Evolutionary conservation across 2,329 filamentous ascomycete genomes (phyloP).

Genomic region (Penicillium janthinellum): DNA sequence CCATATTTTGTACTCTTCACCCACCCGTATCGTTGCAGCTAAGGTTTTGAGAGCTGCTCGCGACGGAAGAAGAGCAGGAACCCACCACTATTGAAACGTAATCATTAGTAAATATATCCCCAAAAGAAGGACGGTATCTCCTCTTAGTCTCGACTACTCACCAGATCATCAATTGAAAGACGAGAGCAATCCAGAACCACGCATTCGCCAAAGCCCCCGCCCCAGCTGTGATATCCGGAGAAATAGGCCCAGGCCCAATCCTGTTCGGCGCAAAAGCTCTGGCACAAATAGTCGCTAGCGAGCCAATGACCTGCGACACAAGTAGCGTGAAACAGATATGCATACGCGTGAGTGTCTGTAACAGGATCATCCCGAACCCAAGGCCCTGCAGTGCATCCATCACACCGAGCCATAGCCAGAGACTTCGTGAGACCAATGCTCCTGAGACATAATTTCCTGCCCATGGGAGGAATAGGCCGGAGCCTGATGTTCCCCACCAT

Average conservation of each 20-base stretch:
- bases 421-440: constrained; percentile 57
- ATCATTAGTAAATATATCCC: not conserved
- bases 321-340: constrained; percentile 66
- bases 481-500: constrained; percentile 64
- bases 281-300: constrained; percentile 63
- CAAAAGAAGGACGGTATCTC: not conserved
- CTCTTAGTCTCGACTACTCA: constrained; percentile 45
- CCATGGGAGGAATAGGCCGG: constrained; percentile 66
- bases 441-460: constrained; percentile 56
- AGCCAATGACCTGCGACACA: constrained; percentile 63
- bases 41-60: constrained; percentile 49
- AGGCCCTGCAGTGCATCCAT: constrained; percentile 67
- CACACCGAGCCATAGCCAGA: constrained; percentile 70
- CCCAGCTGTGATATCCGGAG: constrained; percentile 61
- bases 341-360: constrained; percentile 65
- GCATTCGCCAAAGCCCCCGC: constrained; percentile 50
- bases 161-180: constrained; percentile 61
- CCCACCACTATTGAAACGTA: constrained; percentile 32
- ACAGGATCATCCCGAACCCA: constrained; percentile 68
- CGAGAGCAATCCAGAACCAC: constrained; percentile 64
- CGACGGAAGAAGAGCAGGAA: constrained; percentile 49
- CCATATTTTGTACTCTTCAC: not conserved
- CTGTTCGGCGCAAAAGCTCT: constrained; percentile 63
- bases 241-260: constrained; percentile 63
- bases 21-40: constrained; percentile 17